Conservation (phyloP, 805 yeast genomes). For the Cephaloascus albidus region DNA sequence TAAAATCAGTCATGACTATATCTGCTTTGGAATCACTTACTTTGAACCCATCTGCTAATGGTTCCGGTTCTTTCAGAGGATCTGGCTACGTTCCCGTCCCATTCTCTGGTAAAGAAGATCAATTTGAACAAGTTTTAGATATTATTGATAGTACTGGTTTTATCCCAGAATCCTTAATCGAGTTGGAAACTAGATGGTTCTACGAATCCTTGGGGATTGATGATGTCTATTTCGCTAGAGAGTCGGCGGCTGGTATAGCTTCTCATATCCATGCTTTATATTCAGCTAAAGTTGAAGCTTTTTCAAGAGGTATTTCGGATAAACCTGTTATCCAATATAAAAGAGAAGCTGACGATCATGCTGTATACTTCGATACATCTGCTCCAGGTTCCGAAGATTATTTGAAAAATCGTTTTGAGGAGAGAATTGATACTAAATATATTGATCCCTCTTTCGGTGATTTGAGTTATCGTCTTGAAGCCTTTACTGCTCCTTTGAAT, state of each 20-base stretch:
- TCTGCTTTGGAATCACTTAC: not conserved
- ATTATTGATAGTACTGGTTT: constrained; percentile 75
- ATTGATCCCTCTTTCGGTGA: constrained; percentile 40
- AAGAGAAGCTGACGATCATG: constrained; percentile 75
- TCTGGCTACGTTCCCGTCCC: constrained; percentile 66
- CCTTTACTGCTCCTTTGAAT: constrained; percentile 60
- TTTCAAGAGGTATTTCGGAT: constrained; percentile 44
- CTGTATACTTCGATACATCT: constrained; percentile 80
- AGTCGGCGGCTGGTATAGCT: constrained; percentile 70
- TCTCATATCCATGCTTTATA: constrained; percentile 81
- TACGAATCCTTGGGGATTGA: constrained; percentile 83
- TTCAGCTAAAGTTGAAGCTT: constrained; percentile 89
- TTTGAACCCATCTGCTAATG: not conserved
- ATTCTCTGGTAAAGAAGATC: constrained; percentile 74
- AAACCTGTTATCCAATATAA: constrained; percentile 67
- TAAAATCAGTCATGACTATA: not conserved
- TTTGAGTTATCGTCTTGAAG: constrained; percentile 60
- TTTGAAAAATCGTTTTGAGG: constrained; percentile 47
- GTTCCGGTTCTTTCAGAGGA: not conserved
- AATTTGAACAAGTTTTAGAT: constrained; percentile 75
- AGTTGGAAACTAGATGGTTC: constrained; percentile 83
- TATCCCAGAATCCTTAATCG: constrained; percentile 81
- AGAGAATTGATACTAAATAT: constrained; percentile 72
- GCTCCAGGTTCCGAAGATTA: constrained; percentile 34
- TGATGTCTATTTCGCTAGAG: constrained; percentile 85